phyloP scores from a whole-genome alignment of 805 yeast genomes.

The Kazachstania viticola region DNA sequence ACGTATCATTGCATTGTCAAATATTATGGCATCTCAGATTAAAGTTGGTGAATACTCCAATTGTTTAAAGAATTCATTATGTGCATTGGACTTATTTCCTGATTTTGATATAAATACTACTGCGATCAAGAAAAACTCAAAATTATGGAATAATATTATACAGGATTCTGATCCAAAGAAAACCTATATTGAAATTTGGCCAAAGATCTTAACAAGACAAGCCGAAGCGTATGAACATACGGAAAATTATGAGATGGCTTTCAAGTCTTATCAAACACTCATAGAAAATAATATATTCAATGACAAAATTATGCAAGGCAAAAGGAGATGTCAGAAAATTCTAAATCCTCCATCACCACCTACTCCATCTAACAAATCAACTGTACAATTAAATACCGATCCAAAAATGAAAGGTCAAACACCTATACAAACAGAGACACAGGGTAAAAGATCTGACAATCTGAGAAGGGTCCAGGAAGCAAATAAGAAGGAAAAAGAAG shows the following conservation, averaged over 20 bases:
- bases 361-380: background rate
- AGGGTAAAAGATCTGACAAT: slow-evolving; percentile 28
- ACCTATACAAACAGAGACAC: background rate
- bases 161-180: slow-evolving; percentile 17
- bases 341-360: slow-evolving; percentile 37
- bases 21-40: slow-evolving; percentile 54
- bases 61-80: slow-evolving; percentile 21
- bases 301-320: slow-evolving; percentile 63
- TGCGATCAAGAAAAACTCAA: slow-evolving; percentile 15
- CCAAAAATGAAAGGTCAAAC: too few species aligned
- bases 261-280: slow-evolving; percentile 47
- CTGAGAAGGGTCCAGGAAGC: slow-evolving; percentile 40
- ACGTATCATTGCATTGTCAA: slow-evolving; percentile 59
- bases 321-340: slow-evolving; percentile 59
- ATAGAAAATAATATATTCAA: slow-evolving; percentile 59
- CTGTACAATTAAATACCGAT: background rate
- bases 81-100: slow-evolving; percentile 27
- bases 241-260: slow-evolving; percentile 59
- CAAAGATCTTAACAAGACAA: slow-evolving; percentile 52
- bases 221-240: slow-evolving; percentile 80
- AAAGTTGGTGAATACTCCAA: slow-evolving; percentile 57
- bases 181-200: slow-evolving; percentile 50
- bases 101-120: too few species aligned
- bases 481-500: slow-evolving; percentile 29
- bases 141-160: slow-evolving; percentile 37